These are phyloP conservation scores for Mortierella sp. DNA, from an alignment of 371 early-diverging fungal genomes.

Conservation along the genomic window DNA sequence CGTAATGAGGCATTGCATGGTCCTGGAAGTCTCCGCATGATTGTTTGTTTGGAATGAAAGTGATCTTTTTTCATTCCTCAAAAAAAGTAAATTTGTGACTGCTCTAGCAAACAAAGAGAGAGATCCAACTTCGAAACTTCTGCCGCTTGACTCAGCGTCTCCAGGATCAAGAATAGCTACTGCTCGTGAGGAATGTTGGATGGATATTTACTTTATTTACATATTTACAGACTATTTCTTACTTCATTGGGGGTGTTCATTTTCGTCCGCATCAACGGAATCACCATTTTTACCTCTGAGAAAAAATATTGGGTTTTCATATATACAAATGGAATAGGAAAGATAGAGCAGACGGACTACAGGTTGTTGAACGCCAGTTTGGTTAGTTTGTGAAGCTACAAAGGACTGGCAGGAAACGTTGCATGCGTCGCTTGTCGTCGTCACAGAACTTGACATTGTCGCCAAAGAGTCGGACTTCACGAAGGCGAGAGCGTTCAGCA, in stretches of 20 bases:
- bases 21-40: slow-evolving; percentile 3
- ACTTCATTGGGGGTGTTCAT: not conserved
- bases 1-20: not conserved
- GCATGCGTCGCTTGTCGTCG: slow-evolving; percentile 55
- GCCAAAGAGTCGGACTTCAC: slow-evolving; percentile 50
- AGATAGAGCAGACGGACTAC: not conserved
- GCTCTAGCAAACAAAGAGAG: not conserved
- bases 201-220: not conserved
- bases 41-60: not conserved
- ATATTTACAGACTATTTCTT: slow-evolving; percentile 4
- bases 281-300: not conserved
- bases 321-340: slow-evolving; percentile 6
- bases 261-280: not conserved
- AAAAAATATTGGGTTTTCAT: not conserved
- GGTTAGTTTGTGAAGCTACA: slow-evolving; percentile 43
- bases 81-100: not conserved
- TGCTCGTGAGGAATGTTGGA: not conserved
- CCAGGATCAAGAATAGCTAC: not conserved
- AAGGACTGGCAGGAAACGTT: slow-evolving; percentile 49
- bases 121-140: too few relatives aligned
- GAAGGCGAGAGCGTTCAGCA: slow-evolving; percentile 42
- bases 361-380: not conserved
- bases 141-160: too few relatives aligned
- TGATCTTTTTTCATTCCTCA: not conserved
- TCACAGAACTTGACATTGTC: slow-evolving; percentile 57